Conservation (phyloP, 208 protist genomes). For the Phytomonas francai region DNA sequence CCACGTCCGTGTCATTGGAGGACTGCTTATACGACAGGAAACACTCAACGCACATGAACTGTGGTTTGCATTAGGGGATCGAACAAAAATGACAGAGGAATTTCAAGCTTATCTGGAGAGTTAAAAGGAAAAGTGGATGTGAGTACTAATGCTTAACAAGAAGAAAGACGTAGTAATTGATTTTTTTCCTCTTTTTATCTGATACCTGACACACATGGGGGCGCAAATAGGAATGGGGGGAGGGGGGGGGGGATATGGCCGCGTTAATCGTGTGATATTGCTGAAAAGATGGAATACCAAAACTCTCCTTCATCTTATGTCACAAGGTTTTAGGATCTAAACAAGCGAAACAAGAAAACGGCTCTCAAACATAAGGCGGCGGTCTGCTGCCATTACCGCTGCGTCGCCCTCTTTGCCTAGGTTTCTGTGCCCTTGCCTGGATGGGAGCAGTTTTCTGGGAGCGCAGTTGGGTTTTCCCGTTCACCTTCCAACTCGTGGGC, state of each 20-base stretch:
- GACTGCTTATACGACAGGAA: conserved; percentile 74
- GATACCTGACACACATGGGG: background rate
- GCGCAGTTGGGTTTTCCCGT: background rate
- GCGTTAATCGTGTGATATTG: background rate
- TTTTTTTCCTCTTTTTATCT: background rate
- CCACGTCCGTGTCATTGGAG: conserved; percentile 59
- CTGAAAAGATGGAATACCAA: background rate
- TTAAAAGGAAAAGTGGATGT: conserved; percentile 14
- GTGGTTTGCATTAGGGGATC: conserved; percentile 56
- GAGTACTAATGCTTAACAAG: background rate
- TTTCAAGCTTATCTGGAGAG: conserved; percentile 73
- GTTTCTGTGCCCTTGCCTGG: background rate
- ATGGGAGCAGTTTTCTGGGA: background rate
- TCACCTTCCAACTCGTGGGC: too few relatives aligned
- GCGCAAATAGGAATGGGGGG: background rate
- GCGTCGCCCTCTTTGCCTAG: background rate
- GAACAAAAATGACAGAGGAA: conserved; percentile 68
- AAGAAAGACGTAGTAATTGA: background rate
- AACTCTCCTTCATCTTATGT: background rate
- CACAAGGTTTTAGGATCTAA: background rate
- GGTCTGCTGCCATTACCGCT: background rate
- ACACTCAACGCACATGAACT: conserved; percentile 78
- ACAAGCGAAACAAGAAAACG: background rate
- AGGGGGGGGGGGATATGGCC: too few relatives aligned
- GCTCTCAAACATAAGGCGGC: background rate